Percentiles rank a stretch among this genome's conserved stretches.
These are phyloP conservation scores for Ceratocystis eucalypticola DNA, from an alignment of 2,329 filamentous ascomycete genomes.

Conservation along the genomic window DNA sequence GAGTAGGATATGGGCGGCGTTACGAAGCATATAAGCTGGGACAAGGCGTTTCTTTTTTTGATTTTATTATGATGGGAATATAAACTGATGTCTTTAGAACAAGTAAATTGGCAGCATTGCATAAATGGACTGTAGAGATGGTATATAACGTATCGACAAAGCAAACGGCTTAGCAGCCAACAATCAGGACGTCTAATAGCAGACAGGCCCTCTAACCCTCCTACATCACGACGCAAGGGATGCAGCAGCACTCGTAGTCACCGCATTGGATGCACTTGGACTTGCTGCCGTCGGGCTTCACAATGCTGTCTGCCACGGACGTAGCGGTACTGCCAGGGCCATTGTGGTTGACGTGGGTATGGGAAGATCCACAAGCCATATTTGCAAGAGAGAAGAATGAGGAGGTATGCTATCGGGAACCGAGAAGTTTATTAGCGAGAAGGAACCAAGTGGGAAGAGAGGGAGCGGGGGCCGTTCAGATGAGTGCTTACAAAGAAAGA, in stretches of 20 bases:
- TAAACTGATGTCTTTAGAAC: not conserved
- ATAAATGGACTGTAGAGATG: not conserved
- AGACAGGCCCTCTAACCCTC: not conserved
- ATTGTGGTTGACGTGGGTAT: conserved; percentile 24
- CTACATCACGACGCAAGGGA: conserved; percentile 40
- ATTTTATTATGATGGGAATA: not conserved
- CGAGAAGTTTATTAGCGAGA: not conserved
- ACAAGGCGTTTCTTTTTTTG: not conserved
- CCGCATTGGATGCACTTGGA: conserved; percentile 39
- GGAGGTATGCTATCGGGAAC: not conserved
- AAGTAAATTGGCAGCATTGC: not conserved
- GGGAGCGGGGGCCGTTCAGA: too few species aligned
- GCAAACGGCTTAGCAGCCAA: not conserved
- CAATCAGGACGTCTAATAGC: not conserved
- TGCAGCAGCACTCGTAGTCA: conserved; percentile 41
- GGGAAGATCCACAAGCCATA: conserved; percentile 10
- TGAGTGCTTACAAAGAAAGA: too few species aligned
- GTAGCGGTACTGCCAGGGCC: conserved; percentile 37
- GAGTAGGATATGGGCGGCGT: not conserved
- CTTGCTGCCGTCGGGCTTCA: conserved; percentile 36
- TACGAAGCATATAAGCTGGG: not conserved
- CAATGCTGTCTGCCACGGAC: conserved; percentile 36
- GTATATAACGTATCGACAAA: not conserved
- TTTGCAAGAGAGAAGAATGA: not conserved
- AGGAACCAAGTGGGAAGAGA: too few species aligned